A percentile compares a stretch with the other conserved stretches of the same genome.
Evolutionary conservation across 2,329 filamentous ascomycete species (phyloP).

Genomic region (Ceratocystis huliohia): DNA sequence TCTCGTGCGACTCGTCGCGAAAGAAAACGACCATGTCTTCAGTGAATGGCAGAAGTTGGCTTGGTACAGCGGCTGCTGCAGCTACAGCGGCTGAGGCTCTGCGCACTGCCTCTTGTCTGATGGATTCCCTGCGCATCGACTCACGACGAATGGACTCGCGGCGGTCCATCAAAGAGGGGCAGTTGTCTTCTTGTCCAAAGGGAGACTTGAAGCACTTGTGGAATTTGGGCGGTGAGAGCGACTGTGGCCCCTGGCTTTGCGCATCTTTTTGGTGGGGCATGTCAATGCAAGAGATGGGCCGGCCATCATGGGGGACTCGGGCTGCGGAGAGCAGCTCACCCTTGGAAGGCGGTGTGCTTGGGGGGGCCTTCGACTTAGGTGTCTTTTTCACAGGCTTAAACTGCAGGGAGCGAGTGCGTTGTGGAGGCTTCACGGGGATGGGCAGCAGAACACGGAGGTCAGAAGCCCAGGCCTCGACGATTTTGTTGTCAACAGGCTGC

Average conservation of each 20-base stretch:
- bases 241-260: not conserved
- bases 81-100: not conserved
- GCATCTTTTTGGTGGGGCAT: slow-evolving; percentile 8
- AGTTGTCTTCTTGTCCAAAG: slow-evolving; percentile 9
- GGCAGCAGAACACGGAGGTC: slow-evolving; percentile 13
- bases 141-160: slow-evolving; percentile 2
- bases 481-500: slow-evolving; percentile 5
- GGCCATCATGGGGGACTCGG: slow-evolving; percentile 1
- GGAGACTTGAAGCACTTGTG: slow-evolving; percentile 16
- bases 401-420: slow-evolving; percentile 16
- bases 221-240: slow-evolving; percentile 16
- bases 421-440: slow-evolving; percentile 14
- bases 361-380: slow-evolving; percentile 7
- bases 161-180: not conserved
- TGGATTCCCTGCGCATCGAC: slow-evolving; percentile 12
- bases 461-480: slow-evolving; percentile 16
- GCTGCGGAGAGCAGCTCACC: slow-evolving; percentile 3
- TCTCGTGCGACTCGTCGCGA: slow-evolving; percentile 33
- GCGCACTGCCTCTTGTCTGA: not conserved
- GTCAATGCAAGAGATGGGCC: slow-evolving; percentile 12
- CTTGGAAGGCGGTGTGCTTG: slow-evolving; percentile 18
- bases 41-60: slow-evolving; percentile 38
- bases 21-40: slow-evolving; percentile 48
- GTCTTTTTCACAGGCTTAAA: slow-evolving; percentile 17
- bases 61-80: not conserved